These are phyloP conservation scores for Datisca glomerata DNA, from an alignment of 306 rosid genomes.

Conservation along the genomic window DNA sequence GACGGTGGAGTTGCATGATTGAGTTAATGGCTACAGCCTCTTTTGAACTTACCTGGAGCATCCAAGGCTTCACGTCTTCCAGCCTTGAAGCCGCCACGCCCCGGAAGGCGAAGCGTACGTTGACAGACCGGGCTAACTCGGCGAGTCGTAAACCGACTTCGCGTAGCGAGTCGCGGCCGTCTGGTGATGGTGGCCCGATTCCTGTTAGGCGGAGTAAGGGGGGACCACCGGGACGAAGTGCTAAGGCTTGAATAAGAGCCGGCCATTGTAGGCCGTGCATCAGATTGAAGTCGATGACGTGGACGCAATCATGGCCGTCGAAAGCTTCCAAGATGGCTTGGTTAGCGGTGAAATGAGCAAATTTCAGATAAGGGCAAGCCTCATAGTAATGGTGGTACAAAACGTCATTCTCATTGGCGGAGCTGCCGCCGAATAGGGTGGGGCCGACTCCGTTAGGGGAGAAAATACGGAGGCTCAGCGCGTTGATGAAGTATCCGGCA, in stretches of 20 bases:
- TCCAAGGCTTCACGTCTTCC: conserved; percentile 89
- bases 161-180: conserved; percentile 69
- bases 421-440: neutral
- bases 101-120: conserved; percentile 72
- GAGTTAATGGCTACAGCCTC: conserved; percentile 85
- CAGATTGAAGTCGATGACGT: conserved; percentile 82
- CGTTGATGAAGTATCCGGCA: conserved; percentile 76
- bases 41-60: conserved; percentile 58
- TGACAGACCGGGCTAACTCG: conserved; percentile 71
- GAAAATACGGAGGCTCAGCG: conserved; percentile 59
- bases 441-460: conserved; percentile 6
- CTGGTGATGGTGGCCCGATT: conserved; percentile 90
- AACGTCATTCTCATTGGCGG: conserved; percentile 44
- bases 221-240: conserved; percentile 83
- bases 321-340: conserved; percentile 82
- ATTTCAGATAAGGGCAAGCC: conserved; percentile 77
- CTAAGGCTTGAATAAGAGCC: conserved; percentile 72
- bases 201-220: conserved; percentile 67
- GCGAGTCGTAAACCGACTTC: conserved; percentile 71
- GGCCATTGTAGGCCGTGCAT: conserved; percentile 97
- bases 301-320: conserved; percentile 74
- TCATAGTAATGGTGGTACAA: conserved; percentile 76
- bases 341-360: conserved; percentile 91
- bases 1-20: conserved; percentile 73
- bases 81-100: conserved; percentile 78